A percentile compares a stretch with the other conserved stretches of the same genome.
Evolutionary conservation across 2,329 filamentous ascomycete species (phyloP).

Genomic region (Trichoderma harzianum): DNA sequence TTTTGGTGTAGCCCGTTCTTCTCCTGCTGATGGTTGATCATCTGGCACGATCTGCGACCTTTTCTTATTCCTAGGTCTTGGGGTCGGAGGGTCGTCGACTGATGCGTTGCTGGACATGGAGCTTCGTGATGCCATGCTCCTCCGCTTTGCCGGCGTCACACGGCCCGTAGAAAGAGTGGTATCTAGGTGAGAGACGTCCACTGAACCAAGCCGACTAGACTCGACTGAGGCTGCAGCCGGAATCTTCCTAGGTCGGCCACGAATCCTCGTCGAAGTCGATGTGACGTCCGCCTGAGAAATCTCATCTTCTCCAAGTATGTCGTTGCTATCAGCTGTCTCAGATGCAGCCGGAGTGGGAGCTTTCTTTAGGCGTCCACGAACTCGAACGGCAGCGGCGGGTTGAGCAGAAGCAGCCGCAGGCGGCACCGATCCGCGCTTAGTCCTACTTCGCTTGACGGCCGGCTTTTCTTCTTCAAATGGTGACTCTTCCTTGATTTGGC

Average conservation of each 20-base stretch:
- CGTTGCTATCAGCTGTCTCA: slow-evolving; percentile 17
- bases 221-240: slow-evolving; percentile 22
- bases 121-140: slow-evolving; percentile 49
- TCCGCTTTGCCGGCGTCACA: slow-evolving; percentile 61
- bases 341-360: slow-evolving; percentile 34
- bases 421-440: slow-evolving; percentile 35
- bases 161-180: slow-evolving; percentile 36
- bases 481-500: slow-evolving; percentile 73
- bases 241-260: slow-evolving; percentile 6
- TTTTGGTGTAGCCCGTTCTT: slow-evolving; percentile 3
- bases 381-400: slow-evolving; percentile 43
- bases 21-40: not conserved
- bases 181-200: slow-evolving; percentile 33
- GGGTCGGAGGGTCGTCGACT: not conserved
- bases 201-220: slow-evolving; percentile 36
- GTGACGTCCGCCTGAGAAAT: slow-evolving; percentile 17
- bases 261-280: not conserved
- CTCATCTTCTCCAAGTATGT: slow-evolving; percentile 18
- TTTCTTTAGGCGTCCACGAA: slow-evolving; percentile 42
- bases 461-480: slow-evolving; percentile 65
- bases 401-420: slow-evolving; percentile 23
- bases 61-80: not conserved
- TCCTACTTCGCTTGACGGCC: slow-evolving; percentile 49
- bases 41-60: not conserved
- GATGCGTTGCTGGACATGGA: slow-evolving; percentile 31